These are phyloP conservation scores for Paspalum vaginatum DNA, from an alignment of 176 grass and related monocot species.

Conservation along the genomic window DNA sequence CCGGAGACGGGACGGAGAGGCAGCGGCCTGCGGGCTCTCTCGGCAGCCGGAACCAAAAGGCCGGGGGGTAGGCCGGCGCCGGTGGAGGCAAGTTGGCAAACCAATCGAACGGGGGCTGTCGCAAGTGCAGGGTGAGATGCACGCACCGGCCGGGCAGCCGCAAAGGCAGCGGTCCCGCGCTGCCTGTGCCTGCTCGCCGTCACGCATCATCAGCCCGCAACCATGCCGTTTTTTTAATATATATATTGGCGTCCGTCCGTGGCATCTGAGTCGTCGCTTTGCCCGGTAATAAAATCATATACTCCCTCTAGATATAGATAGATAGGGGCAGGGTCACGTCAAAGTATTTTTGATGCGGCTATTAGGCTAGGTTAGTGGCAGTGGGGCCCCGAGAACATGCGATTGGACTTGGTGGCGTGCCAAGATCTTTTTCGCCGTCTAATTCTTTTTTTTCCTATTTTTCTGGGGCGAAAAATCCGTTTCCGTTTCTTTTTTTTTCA, in stretches of 20 bases:
- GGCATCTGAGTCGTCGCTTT: slow-evolving; percentile 34
- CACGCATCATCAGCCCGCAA: slow-evolving; percentile 27
- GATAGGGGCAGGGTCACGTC: slow-evolving; percentile 6
- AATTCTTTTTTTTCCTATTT: background rate
- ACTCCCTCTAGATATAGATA: too few species aligned
- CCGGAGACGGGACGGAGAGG: background rate
- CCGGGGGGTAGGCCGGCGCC: background rate
- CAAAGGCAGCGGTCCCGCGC: slow-evolving; percentile 35
- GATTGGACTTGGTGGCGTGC: background rate
- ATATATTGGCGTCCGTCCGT: slow-evolving; percentile 5
- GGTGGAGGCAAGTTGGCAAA: slow-evolving; percentile 33
- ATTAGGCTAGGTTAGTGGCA: slow-evolving; percentile 24
- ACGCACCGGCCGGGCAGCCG: slow-evolving; percentile 50
- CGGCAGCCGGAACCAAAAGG: background rate
- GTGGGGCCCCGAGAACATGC: background rate
- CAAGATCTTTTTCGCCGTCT: background rate
- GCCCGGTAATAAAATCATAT: background rate
- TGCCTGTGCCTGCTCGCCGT: background rate
- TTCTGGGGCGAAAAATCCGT: background rate
- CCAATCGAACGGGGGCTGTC: background rate
- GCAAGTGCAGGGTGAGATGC: slow-evolving; percentile 38
- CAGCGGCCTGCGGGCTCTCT: background rate
- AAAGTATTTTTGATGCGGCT: background rate
- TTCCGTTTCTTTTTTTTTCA: background rate
- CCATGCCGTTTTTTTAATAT: background rate